Conservation (phyloP, 1,284 basidiomycete genomes). For the Sanghuangporus weigelae region DNA sequence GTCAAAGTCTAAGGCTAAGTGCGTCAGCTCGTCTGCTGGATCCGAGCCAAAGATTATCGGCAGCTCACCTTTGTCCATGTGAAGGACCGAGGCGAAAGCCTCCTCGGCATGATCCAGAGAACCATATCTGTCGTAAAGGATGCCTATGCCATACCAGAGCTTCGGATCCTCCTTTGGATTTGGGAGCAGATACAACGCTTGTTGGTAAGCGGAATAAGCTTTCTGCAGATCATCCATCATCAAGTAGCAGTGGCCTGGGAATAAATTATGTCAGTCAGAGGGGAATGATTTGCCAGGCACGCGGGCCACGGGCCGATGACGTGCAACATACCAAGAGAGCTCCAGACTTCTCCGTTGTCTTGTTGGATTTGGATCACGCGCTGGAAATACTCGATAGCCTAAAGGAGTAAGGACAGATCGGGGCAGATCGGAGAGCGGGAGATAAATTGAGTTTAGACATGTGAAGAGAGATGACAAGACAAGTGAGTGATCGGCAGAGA, state of each 20-base stretch:
- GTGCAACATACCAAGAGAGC: slow-evolving; percentile 67
- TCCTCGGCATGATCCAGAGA: slow-evolving; percentile 98
- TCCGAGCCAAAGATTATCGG: slow-evolving; percentile 21
- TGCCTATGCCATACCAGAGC: slow-evolving; percentile 99
- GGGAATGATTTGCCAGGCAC: slow-evolving; percentile 20
- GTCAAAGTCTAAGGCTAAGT: slow-evolving; percentile 73
- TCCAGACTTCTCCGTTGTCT: slow-evolving; percentile 95
- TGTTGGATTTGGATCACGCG: slow-evolving; percentile 84
- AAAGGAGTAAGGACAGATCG: slow-evolving; percentile 25
- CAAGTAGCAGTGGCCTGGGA: slow-evolving; percentile 87
- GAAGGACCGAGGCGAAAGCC: slow-evolving; percentile 92
- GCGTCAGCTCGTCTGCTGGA: slow-evolving; percentile 29
- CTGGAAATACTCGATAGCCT: slow-evolving; percentile 95
- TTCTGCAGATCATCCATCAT: slow-evolving; percentile 99
- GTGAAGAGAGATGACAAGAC: too few species aligned
- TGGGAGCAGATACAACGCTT: slow-evolving; percentile 92
- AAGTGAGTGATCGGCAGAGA: slow-evolving; percentile 13
- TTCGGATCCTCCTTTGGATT: slow-evolving; percentile 99
- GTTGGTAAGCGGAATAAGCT: slow-evolving; percentile 98
- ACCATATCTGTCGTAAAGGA: slow-evolving; percentile 97
- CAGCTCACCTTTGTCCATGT: slow-evolving; percentile 87
- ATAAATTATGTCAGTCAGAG: slow-evolving; percentile 14
- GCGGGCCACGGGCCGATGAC: slow-evolving; percentile 17
- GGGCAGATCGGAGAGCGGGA: slow-evolving; percentile 7
- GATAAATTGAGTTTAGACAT: slow-evolving; percentile 1